Evolutionary conservation across 257 asterid species (phyloP).

Genomic region (Plantago major): DNA sequence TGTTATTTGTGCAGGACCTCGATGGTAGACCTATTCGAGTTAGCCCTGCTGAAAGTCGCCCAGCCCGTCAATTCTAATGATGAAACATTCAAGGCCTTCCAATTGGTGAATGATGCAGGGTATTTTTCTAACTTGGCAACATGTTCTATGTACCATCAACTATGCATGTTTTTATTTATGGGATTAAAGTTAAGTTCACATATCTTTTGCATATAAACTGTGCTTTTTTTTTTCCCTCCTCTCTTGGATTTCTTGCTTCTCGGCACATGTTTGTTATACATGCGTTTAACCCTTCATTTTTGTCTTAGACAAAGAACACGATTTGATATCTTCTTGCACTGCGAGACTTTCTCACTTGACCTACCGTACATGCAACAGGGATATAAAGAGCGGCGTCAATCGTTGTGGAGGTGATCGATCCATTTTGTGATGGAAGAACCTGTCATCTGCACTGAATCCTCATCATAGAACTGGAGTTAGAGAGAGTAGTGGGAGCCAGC

Average conservation of each 20-base stretch:
- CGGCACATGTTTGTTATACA: no score
- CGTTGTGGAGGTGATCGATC: slow-evolving; percentile 16
- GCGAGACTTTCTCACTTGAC: slow-evolving; percentile 5
- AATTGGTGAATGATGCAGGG: slow-evolving; percentile 20
- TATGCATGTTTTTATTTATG: background rate
- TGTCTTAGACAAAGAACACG: no score
- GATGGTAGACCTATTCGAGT: slow-evolving; percentile 77
- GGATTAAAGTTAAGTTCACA: slow-evolving; percentile 1
- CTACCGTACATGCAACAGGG: slow-evolving; percentile 22
- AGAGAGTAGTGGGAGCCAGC: slow-evolving; percentile 19
- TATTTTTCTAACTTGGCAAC: slow-evolving; percentile 4
- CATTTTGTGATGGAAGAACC: slow-evolving; percentile 3
- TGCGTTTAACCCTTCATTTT: no score
- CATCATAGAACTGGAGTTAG: slow-evolving; percentile 18
- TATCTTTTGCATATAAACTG: background rate
- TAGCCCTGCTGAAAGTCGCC: slow-evolving; percentile 58
- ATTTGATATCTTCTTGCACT: background rate
- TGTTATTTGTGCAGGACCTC: slow-evolving; percentile 47
- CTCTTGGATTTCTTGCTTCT: background rate
- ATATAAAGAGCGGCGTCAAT: slow-evolving; percentile 16
- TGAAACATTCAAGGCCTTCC: slow-evolving; percentile 16
- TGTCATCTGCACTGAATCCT: slow-evolving; percentile 14
- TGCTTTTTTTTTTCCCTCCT: no score
- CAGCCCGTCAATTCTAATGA: slow-evolving; percentile 46
- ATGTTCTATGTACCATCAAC: background rate